These are phyloP conservation scores for Pythium rhizo-oryzae DNA, from an alignment of 352 stramenopile genomes.

Conservation along the genomic window DNA sequence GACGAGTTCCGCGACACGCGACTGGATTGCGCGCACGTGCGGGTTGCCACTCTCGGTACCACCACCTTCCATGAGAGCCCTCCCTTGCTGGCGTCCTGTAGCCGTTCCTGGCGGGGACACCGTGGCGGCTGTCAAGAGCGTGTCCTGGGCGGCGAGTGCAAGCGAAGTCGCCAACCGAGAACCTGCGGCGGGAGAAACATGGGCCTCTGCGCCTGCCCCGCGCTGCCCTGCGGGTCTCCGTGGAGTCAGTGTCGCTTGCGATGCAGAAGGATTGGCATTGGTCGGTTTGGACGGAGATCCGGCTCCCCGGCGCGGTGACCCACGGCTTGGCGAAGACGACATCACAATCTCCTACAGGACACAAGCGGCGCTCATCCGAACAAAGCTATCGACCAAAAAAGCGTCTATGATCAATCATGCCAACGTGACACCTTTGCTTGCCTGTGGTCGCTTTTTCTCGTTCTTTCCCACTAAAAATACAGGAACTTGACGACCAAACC, in stretches of 20 bases:
- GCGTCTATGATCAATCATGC: constrained; percentile 21
- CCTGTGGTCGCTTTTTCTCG: background rate
- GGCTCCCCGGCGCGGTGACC: background rate
- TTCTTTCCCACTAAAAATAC: constrained; percentile 32
- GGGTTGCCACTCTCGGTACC: constrained; percentile 32
- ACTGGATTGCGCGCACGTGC: constrained; percentile 69
- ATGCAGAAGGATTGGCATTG: constrained; percentile 7
- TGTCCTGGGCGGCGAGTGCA: constrained; percentile 14
- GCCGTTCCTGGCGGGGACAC: constrained; percentile 9
- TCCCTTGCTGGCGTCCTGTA: background rate
- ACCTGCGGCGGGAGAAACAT: constrained; percentile 1
- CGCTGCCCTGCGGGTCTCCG: constrained; percentile 11
- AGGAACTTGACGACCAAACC: constrained; percentile 6
- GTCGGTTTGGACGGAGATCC: constrained; percentile 16
- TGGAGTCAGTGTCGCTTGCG: constrained; percentile 18
- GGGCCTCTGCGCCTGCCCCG: background rate
- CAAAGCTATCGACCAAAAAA: constrained; percentile 1
- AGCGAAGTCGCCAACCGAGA: constrained; percentile 27
- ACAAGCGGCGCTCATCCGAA: background rate
- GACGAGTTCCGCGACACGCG: constrained; percentile 67
- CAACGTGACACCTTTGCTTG: background rate
- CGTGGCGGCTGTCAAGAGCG: background rate
- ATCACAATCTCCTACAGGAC: background rate
- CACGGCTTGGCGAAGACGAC: constrained; percentile 3
- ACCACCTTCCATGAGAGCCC: background rate